These are phyloP conservation scores for Magnaporthiopsis rhizophila DNA, from an alignment of 2,329 filamentous ascomycete species.

Conservation along the genomic window DNA sequence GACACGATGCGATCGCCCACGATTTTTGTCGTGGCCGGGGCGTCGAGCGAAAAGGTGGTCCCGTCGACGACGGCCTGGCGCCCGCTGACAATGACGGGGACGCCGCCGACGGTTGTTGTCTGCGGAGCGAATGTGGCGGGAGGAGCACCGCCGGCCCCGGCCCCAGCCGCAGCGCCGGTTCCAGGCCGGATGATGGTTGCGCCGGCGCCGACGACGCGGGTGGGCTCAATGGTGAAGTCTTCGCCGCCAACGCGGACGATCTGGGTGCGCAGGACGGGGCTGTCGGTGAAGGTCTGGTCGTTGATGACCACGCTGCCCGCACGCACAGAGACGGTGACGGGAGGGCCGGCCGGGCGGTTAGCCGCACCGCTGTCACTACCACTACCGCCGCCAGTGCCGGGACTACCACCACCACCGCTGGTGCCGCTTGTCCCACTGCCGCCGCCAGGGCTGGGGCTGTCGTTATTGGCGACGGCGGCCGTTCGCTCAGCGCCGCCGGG, in stretches of 20 bases:
- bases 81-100: constrained; percentile 34
- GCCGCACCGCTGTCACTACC: neutral
- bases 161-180: constrained; percentile 9
- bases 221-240: constrained; percentile 40
- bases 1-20: constrained; percentile 23
- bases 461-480: constrained; percentile 11
- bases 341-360: constrained; percentile 11
- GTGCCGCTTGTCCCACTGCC: too few species aligned
- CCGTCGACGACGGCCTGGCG: constrained; percentile 33
- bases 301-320: constrained; percentile 39
- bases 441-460: neutral
- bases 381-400: neutral
- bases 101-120: constrained; percentile 28
- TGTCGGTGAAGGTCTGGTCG: constrained; percentile 32
- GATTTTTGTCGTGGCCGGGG: constrained; percentile 26
- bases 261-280: constrained; percentile 14
- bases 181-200: constrained; percentile 34
- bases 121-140: constrained; percentile 24
- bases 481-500: constrained; percentile 7
- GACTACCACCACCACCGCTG: neutral
- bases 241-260: constrained; percentile 20
- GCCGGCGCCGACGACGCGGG: constrained; percentile 35
- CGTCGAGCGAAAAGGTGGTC: constrained; percentile 30
- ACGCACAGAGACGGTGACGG: constrained; percentile 34
- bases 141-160: neutral